These are phyloP conservation scores for Diplodia mutila DNA, from an alignment of 2,329 filamentous ascomycete genomes.

Conservation along the genomic window DNA sequence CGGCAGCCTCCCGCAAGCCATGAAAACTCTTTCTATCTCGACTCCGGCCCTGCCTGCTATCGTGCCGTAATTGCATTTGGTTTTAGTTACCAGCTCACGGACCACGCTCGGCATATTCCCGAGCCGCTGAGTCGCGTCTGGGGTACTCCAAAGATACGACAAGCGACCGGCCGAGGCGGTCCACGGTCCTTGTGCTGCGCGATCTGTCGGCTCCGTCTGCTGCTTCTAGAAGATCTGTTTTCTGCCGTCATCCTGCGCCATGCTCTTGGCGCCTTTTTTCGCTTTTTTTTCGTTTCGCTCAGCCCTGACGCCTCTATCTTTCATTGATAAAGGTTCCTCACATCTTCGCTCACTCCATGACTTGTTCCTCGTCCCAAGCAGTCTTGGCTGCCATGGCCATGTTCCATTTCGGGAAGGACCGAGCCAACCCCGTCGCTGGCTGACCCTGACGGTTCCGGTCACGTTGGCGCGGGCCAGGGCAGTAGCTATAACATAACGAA, in stretches of 20 bases:
- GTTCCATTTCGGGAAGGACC: not conserved
- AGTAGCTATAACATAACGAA: conserved; percentile 23
- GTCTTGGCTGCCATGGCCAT: not conserved
- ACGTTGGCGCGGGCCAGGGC: conserved; percentile 4
- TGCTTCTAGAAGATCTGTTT: conserved; percentile 12
- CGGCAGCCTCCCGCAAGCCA: not conserved
- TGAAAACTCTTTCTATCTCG: not conserved
- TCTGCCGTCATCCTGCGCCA: not conserved
- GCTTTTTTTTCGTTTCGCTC: not conserved
- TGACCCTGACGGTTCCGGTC: not conserved
- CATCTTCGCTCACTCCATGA: not conserved
- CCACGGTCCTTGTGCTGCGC: not conserved
- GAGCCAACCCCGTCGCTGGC: not conserved
- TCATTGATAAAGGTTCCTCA: not conserved
- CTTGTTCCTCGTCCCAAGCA: not conserved
- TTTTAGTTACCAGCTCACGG: not conserved
- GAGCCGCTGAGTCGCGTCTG: conserved; percentile 10
- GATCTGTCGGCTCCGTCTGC: not conserved
- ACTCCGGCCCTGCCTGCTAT: not conserved
- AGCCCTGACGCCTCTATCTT: not conserved
- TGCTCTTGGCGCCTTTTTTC: not conserved
- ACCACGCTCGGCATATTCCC: not conserved
- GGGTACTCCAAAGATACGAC: conserved; percentile 18
- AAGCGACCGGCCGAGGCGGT: not conserved
- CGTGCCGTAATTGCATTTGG: conserved; percentile 5